Evolutionary conservation across 768 basidiomycete species (phyloP).

Genomic region (Tephrocybe sp.): DNA sequence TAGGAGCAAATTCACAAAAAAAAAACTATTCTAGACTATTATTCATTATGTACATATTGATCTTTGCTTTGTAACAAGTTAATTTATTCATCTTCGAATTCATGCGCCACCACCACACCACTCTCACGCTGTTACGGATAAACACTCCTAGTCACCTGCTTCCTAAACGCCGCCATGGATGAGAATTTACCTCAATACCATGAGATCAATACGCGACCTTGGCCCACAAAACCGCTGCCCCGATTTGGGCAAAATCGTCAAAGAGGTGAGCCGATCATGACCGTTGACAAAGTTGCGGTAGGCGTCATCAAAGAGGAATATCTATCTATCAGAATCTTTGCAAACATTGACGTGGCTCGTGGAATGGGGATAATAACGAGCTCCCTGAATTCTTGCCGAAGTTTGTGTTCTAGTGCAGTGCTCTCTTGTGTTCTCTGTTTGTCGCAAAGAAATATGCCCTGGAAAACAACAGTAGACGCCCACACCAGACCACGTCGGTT

Average conservation of each 20-base stretch:
- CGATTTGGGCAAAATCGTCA: not conserved
- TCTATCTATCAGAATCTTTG: slow-evolving; percentile 5
- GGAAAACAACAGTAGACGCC: not conserved
- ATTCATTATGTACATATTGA: too few species aligned
- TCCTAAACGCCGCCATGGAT: too few species aligned
- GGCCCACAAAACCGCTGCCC: not conserved
- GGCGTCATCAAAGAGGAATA: not conserved
- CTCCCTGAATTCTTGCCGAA: not conserved
- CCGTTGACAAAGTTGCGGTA: slow-evolving; percentile 6
- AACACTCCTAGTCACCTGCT: too few species aligned
- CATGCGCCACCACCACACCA: too few species aligned
- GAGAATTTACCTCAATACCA: not conserved
- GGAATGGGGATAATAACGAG: slow-evolving; percentile 1
- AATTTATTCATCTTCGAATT: too few species aligned
- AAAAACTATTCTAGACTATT: too few species aligned
- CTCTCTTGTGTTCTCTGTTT: not conserved
- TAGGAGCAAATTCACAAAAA: too few species aligned
- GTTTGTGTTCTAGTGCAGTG: not conserved
- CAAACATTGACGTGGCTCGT: not conserved
- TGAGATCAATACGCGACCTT: not conserved
- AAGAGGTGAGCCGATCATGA: not conserved
- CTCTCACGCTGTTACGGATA: too few species aligned
- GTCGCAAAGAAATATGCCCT: too few species aligned
- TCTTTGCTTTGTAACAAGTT: too few species aligned
- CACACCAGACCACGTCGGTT: not conserved